Evolutionary conservation across 768 basidiomycete species (phyloP), one percentile per base, ranked within the genome.

Genomic region (Kwoniella shandongensis): DNA sequence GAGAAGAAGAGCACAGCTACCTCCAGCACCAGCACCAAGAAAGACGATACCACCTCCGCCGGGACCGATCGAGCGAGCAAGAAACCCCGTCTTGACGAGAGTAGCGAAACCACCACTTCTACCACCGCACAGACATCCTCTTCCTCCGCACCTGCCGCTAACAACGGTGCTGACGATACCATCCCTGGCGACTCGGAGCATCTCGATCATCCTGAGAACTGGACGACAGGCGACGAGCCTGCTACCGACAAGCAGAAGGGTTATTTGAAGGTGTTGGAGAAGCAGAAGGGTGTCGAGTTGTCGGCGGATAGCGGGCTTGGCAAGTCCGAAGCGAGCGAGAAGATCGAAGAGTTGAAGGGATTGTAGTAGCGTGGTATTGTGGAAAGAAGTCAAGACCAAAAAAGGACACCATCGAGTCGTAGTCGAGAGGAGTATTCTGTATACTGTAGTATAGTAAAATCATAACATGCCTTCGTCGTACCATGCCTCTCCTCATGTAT

Each of bases 171-270:
- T 11, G 54, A 32, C 17, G 56, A 58, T n/a, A 62, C 65, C 1
- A 45, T 51, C 11, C 62, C 65, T 3, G 67, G 64, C 12, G 61
- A 64, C 30, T 58, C 44, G 2, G 59, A 40, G 44, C 72, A 75
- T 47, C 66, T 76, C 18, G 67, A 66, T 44, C 74, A 77, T 50
- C 76, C 76, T 4, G 76, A 77, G 46, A 69, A 69, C 20, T 77
- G 76, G 76, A 59, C 69, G 12, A 77, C 76, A 1, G 74, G 74
- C 22, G 69, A 63, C 7, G 73, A 77, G 7, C 74, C 76, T 11
- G 73, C 76, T 8, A 77, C 76, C 12, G 65, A 66, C 6, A 77
- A 75, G 57, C 76, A 77, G 45, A 72, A 72, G 44, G 73, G 66
- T 0, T 77, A 70, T 58, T 55, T 77, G 35, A 64, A 66, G 49